These are phyloP conservation scores for Pythium grandisporangium DNA, from an alignment of 352 stramenopile species.

Conservation along the genomic window DNA sequence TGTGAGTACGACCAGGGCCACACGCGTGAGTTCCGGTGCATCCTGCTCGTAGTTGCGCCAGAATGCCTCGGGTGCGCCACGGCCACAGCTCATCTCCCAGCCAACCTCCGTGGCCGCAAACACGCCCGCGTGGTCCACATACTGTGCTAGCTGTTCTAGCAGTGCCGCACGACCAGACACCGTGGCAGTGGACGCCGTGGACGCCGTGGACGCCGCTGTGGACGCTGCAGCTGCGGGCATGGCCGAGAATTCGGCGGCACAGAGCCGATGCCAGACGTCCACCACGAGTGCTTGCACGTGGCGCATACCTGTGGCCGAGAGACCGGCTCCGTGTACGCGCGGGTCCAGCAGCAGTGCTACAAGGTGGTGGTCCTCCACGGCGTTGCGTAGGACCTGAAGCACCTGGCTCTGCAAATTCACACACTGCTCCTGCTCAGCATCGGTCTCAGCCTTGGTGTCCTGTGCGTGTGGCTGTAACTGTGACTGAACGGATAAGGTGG, in stretches of 20 bases:
- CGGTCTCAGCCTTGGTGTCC: background rate
- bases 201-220: constrained; percentile 4
- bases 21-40: constrained; percentile 21
- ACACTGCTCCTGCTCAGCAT: no score
- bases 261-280: constrained; percentile 17
- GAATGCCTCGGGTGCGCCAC: constrained; percentile 21
- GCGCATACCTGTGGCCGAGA: constrained; percentile 29
- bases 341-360: constrained; percentile 38
- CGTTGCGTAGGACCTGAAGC: constrained; percentile 1
- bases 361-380: constrained; percentile 25
- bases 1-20: constrained; percentile 23
- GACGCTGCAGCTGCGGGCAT: background rate
- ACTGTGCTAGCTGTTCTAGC: constrained; percentile 28
- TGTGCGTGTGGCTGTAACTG: constrained; percentile 2
- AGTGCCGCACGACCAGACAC: constrained; percentile 8
- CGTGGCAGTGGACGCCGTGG: no score
- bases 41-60: constrained; percentile 43
- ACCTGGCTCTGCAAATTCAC: no score
- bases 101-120: constrained; percentile 31
- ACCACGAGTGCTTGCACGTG: constrained; percentile 36
- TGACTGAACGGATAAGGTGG: no score
- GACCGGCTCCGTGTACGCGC: constrained; percentile 22
- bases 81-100: constrained; percentile 41
- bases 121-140: constrained; percentile 18
- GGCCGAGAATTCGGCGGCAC: background rate